These are phyloP conservation scores for Claviceps digitariae DNA, from an alignment of 2,329 filamentous ascomycete genomes.

Conservation along the genomic window DNA sequence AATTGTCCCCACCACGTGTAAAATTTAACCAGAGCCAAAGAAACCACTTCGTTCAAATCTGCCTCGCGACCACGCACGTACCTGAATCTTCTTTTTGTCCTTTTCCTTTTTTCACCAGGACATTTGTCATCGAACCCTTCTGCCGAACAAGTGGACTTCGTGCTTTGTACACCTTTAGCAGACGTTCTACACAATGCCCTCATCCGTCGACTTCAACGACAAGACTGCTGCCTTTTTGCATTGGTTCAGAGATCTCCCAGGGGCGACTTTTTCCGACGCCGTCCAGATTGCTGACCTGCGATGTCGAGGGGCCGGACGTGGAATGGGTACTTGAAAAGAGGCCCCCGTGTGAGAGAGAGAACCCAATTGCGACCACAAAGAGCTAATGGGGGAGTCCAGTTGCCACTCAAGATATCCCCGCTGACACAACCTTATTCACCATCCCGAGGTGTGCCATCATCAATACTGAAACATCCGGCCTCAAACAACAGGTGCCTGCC, in stretches of 20 bases:
- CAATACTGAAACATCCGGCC: slow-evolving; percentile 55
- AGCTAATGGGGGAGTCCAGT: slow-evolving; percentile 33
- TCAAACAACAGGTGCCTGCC: slow-evolving; percentile 43
- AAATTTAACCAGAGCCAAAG: not conserved
- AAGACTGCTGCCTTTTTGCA: slow-evolving; percentile 32
- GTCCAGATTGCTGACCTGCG: slow-evolving; percentile 41
- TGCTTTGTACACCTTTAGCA: not conserved
- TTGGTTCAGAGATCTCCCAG: slow-evolving; percentile 40
- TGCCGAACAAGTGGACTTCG: too few species aligned
- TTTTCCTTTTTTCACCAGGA: too few species aligned
- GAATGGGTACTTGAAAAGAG: slow-evolving; percentile 29
- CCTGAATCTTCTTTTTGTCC: too few species aligned
- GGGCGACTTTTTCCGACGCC: slow-evolving; percentile 37
- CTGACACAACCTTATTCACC: slow-evolving; percentile 67
- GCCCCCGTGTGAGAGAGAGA: not conserved
- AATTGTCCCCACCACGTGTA: not conserved
- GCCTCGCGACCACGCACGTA: too few species aligned
- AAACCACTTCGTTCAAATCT: not conserved
- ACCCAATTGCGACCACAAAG: not conserved
- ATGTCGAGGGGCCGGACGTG: slow-evolving; percentile 35
- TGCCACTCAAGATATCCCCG: slow-evolving; percentile 52
- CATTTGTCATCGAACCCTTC: too few species aligned
- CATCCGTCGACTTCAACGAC: slow-evolving; percentile 24
- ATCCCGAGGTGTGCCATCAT: slow-evolving; percentile 63
- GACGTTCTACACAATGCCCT: slow-evolving; percentile 1